Evolutionary conservation across 768 basidiomycete genomes (phyloP).

Genomic region (Chalciporus chontae): DNA sequence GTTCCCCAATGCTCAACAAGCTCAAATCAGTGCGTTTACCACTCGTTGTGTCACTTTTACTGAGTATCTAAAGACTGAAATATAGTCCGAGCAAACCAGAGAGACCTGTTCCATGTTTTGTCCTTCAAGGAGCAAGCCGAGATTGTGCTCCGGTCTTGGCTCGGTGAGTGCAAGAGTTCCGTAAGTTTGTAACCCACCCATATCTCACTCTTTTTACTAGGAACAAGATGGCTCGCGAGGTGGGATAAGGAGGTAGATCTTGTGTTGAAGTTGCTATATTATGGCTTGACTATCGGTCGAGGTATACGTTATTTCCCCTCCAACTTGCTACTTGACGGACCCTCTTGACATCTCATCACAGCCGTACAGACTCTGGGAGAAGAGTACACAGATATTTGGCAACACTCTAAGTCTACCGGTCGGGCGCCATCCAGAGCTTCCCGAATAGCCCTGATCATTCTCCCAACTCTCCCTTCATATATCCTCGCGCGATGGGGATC

Average conservation of each 20-base stretch:
- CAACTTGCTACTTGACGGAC: too few relatives aligned
- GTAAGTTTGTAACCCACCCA: not conserved
- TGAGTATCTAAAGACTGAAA: conserved; percentile 6
- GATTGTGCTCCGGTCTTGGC: conserved; percentile 68
- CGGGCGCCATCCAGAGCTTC: conserved; percentile 41
- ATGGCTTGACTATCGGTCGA: conserved; percentile 69
- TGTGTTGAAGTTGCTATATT: conserved; percentile 63
- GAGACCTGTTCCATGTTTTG: conserved; percentile 75
- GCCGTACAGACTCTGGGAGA: conserved; percentile 85
- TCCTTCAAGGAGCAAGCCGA: conserved; percentile 74
- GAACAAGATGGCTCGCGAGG: conserved; percentile 72
- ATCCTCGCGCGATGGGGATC: conserved; percentile 49
- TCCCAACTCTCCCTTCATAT: conserved; percentile 66
- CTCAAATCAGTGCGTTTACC: conserved; percentile 74
- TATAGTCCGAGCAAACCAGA: conserved; percentile 79
- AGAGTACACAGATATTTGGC: conserved; percentile 86
- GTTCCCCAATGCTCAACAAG: conserved; percentile 78
- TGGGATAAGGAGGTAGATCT: conserved; percentile 84
- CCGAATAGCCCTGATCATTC: conserved; percentile 56
- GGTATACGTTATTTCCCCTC: conserved; percentile 39
- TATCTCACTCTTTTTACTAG: conserved; percentile 36
- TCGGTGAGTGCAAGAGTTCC: conserved; percentile 47
- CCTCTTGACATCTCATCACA: conserved; percentile 28
- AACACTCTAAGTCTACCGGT: conserved; percentile 45
- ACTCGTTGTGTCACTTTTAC: not conserved